These are phyloP conservation scores for Coprinopsis sp. DNA, from an alignment of 768 basidiomycete genomes.

Conservation along the genomic window DNA sequence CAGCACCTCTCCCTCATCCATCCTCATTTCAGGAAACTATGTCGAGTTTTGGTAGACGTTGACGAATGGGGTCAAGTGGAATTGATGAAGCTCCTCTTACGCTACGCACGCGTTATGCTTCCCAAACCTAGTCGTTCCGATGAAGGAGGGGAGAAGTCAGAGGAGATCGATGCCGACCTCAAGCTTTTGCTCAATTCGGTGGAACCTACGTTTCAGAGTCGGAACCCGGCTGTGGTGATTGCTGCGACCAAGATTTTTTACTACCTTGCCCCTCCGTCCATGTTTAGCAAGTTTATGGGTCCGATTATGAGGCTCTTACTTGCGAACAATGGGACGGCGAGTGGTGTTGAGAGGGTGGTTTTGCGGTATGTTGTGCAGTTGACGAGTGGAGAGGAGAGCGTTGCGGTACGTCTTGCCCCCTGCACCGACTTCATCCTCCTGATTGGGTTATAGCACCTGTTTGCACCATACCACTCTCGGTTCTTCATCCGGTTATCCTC, in stretches of 20 bases:
- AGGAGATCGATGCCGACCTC: constrained; percentile 75
- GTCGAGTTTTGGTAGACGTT: constrained; percentile 78
- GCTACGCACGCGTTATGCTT: constrained; percentile 85
- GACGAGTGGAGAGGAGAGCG: constrained; percentile 47
- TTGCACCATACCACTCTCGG: constrained; percentile 55
- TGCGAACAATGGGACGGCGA: constrained; percentile 46
- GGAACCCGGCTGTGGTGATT: constrained; percentile 85
- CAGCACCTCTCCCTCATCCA: constrained; percentile 73
- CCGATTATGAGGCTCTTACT: constrained; percentile 76
- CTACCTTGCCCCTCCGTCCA: constrained; percentile 60
- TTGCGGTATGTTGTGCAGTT: constrained; percentile 60
- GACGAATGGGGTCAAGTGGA: constrained; percentile 97
- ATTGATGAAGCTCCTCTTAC: constrained; percentile 67
- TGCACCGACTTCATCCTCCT: constrained; percentile 3
- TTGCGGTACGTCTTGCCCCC: constrained; percentile 48
- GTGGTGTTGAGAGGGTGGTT: constrained; percentile 72
- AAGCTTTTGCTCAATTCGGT: constrained; percentile 66
- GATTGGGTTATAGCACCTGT: constrained; percentile 44
- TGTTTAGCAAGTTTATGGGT: constrained; percentile 51
- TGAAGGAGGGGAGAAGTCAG: constrained; percentile 20
- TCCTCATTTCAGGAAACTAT: constrained; percentile 80
- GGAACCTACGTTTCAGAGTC: constrained; percentile 77
- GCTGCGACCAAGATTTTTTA: constrained; percentile 71
- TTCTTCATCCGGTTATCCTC: constrained; percentile 62
- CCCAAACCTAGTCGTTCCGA: constrained; percentile 45